phyloP scores from a whole-genome alignment of 306 rosid species.

The Cucurbita maxima region DNA sequence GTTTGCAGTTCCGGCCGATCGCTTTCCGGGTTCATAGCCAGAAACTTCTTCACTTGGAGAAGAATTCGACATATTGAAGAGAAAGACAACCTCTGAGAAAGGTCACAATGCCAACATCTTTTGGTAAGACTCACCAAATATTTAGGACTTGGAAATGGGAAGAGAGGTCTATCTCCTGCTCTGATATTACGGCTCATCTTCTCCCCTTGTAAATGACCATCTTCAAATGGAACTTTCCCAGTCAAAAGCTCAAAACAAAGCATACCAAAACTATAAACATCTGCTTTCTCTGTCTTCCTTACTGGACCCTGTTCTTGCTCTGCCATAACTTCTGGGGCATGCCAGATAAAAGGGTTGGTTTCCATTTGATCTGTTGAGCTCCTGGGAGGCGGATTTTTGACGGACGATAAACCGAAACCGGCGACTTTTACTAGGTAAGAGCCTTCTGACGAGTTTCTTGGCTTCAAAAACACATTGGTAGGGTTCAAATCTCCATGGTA shows the following conservation, averaged over 20 bases:
- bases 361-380: constrained; percentile 21
- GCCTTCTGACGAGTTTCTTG: constrained; percentile 55
- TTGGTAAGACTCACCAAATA: constrained; percentile 63
- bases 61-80: constrained; percentile 76
- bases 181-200: constrained; percentile 43
- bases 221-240: constrained; percentile 82
- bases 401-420: constrained; percentile 46
- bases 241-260: constrained; percentile 73
- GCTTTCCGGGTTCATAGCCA: constrained; percentile 42
- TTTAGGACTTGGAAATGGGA: constrained; percentile 68
- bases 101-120: constrained; percentile 81
- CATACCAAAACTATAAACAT: constrained; percentile 85
- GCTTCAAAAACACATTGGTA: constrained; percentile 33
- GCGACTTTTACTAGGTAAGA: constrained; percentile 59
- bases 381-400: constrained; percentile 5
- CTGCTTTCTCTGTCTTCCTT: constrained; percentile 68
- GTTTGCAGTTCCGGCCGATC: constrained; percentile 28
- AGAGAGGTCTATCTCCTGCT: constrained; percentile 89
- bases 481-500: constrained; percentile 81
- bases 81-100: constrained; percentile 57
- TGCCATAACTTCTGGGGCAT: constrained; percentile 69
- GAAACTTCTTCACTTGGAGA: constrained; percentile 63
- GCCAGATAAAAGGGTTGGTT: constrained; percentile 46
- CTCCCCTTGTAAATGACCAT: constrained; percentile 60
- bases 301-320: constrained; percentile 34